Evolutionary conservation across 2,329 filamentous ascomycete genomes (phyloP), one percentile per base, ranked within the genome.

Genomic region (Colletotrichum sidae): DNA sequence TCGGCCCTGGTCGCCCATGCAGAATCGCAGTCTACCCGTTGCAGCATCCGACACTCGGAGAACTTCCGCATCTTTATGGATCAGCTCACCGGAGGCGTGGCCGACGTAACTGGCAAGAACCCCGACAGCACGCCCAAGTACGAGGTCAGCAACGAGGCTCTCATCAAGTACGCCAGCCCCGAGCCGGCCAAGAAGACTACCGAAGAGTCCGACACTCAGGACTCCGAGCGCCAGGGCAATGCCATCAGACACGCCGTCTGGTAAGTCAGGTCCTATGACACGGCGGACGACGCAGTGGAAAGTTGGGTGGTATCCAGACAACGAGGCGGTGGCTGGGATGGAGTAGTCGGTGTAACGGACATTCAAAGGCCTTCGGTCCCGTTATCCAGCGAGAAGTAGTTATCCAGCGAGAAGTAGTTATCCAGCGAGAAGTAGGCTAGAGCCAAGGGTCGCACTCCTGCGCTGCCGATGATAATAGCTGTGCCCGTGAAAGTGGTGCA

Each of bases 1-100:
- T 72, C 77, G 13, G 77, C 81, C 2, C 78, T 87, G 38, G 78
- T 81, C 4, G 76, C 79, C 51, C 86, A 88, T 67, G 79, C 77
- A 25, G 85, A 88, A 69, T 77, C 80, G 1, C 78, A 77, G 57
- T 75, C 76, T 3, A 70, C 65, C 39, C 74, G 73, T 17, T 86
- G 85, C 74, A 72, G 72, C 7, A 77, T 86, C 34, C 79, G 81
- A 4, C 70, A 80, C 3, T 76, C 78, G 0, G 72, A 77, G 10
- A 72, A 76, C 12, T 86, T 76, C 62, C 71, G 74, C 25, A 67
- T 70, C 15, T 78, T 79, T 55, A 62, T 83, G 41, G 71, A 76
- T 56, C 75, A 80, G 51, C 67, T 83, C 10, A 80, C 80, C 4
- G 78, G 72, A 33, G 78, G 78, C 6, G 68, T 80, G 9, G 69